Percentiles rank a stretch among this genome's conserved stretches.
Evolutionary conservation across 176 grass and related monocot genomes (phyloP).

Genomic region (Secale cereale): DNA sequence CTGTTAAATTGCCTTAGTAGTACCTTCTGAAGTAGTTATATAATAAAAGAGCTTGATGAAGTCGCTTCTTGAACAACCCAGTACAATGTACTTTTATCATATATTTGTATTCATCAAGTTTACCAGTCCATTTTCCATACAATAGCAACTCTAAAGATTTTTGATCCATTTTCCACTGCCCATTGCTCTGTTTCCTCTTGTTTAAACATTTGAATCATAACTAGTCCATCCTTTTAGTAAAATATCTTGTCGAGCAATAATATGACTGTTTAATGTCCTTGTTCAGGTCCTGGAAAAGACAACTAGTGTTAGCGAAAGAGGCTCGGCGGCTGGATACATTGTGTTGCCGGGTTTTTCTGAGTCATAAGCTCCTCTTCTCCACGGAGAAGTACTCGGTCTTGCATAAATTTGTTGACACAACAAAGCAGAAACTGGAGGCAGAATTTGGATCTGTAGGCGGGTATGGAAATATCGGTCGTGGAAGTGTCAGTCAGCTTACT

Average conservation of each 20-base stretch:
- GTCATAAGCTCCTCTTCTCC: slow-evolving; percentile 60
- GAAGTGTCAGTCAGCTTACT: slow-evolving; percentile 87
- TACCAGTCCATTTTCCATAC: no score
- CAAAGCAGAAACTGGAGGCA: slow-evolving; percentile 69
- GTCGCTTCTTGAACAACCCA: not conserved
- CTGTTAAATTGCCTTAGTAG: not conserved
- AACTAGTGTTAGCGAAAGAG: slow-evolving; percentile 83
- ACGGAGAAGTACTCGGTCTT: slow-evolving; percentile 71
- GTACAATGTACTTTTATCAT: not conserved
- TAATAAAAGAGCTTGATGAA: not conserved
- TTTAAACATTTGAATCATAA: no score
- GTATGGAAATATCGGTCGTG: slow-evolving; percentile 65
- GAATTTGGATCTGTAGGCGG: slow-evolving; percentile 72
- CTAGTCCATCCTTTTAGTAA: not conserved
- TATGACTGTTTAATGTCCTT: slow-evolving; percentile 24
- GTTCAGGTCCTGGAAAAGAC: slow-evolving; percentile 90
- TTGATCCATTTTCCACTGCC: no score
- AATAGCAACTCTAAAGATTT: no score
- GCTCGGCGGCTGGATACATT: slow-evolving; percentile 83
- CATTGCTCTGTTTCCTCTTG: not conserved
- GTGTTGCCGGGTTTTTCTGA: slow-evolving; percentile 81
- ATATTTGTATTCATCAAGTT: not conserved
- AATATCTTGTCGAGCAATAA: slow-evolving; percentile 7
- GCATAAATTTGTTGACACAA: slow-evolving; percentile 74
- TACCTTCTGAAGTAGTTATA: not conserved